phyloP scores from a whole-genome alignment of 2,329 filamentous ascomycete genomes.

The Exophiala oligosperma region DNA sequence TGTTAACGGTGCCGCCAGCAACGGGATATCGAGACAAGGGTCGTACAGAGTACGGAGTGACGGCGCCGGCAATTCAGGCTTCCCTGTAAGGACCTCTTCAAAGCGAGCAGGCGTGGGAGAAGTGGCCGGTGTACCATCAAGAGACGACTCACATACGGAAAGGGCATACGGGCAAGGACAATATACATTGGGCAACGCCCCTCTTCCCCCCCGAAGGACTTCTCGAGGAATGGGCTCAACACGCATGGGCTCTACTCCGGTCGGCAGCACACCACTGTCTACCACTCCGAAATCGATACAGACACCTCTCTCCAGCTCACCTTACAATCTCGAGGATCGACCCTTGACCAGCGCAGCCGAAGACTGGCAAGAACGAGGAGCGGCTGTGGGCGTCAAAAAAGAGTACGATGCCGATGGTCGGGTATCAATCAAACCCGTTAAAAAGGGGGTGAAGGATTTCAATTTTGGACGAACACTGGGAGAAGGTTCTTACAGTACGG shows the following conservation, averaged over 20 bases:
- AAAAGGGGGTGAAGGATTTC: conserved; percentile 97
- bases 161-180: conserved; percentile 66
- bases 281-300: conserved; percentile 29
- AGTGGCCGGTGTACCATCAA: conserved; percentile 60
- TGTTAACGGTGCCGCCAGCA: conserved; percentile 40
- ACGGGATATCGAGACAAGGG: conserved; percentile 37
- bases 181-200: conserved; percentile 57
- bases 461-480: conserved; percentile 87
- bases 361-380: conserved; percentile 94
- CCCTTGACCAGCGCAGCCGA: conserved; percentile 71
- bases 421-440: conserved; percentile 77
- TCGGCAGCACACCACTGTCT: conserved; percentile 27
- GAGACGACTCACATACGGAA: conserved; percentile 70
- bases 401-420: conserved; percentile 85
- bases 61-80: conserved; percentile 56
- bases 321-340: conserved; percentile 59
- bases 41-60: conserved; percentile 60
- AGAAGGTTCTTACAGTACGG: conserved; percentile 97
- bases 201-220: conserved; percentile 71
- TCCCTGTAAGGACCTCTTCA: conserved; percentile 62
- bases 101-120: conserved; percentile 54
- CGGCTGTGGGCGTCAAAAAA: conserved; percentile 78
- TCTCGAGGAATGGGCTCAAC: conserved; percentile 69
- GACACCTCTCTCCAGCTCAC: conserved; percentile 40
- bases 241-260: conserved; percentile 24